Conservation (phyloP, 345 rosid genomes). For the Boechera retrofracta region DNA sequence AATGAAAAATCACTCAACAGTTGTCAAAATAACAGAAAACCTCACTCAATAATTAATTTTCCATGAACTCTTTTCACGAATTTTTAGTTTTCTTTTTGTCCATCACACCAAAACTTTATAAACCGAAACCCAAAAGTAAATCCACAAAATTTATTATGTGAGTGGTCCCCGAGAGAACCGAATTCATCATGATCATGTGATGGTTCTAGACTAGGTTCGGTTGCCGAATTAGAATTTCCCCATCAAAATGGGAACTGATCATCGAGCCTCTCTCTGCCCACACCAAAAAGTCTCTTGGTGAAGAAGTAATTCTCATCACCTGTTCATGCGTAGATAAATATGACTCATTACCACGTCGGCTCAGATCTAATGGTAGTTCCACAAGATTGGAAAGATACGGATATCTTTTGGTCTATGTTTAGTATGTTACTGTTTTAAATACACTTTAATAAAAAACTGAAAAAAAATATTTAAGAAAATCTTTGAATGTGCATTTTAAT, state of each 20-base stretch:
- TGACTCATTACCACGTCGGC: slow-evolving; percentile 24
- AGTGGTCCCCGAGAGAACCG: neutral
- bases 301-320: neutral
- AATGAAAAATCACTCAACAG: slow-evolving; percentile 1
- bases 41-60: neutral
- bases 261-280: neutral
- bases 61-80: too few relatives aligned
- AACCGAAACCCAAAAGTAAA: too few relatives aligned
- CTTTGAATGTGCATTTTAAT: neutral
- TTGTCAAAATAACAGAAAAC: neutral
- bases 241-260: slow-evolving; percentile 2
- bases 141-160: slow-evolving; percentile 21
- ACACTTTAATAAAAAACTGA: neutral
- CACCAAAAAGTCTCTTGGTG: neutral
- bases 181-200: slow-evolving; percentile 8
- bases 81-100: neutral
- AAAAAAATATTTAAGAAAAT: neutral
- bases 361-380: neutral
- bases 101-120: neutral
- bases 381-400: neutral
- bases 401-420: slow-evolving; percentile 17
- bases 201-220: slow-evolving; percentile 28
- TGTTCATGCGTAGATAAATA: slow-evolving; percentile 3
- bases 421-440: slow-evolving; percentile 22
- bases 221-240: slow-evolving; percentile 25